These are phyloP conservation scores for Malus hybrid DNA, from an alignment of 331 rosid genomes.

Conservation along the genomic window DNA sequence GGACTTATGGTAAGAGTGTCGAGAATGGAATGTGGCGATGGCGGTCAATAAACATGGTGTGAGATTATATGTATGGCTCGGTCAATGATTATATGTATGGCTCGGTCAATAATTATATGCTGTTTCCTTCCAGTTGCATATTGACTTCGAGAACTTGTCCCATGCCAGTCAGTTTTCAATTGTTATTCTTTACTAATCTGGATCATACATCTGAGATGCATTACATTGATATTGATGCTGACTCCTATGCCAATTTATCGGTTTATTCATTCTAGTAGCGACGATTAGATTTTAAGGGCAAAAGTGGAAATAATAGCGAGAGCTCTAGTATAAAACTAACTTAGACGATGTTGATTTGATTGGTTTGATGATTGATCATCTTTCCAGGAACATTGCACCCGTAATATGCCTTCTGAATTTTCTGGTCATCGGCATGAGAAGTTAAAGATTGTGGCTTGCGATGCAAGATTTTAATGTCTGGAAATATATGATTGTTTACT, in stretches of 20 bases:
- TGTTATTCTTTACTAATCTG: not conserved
- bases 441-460: not conserved
- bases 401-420: not conserved
- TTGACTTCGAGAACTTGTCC: not conserved
- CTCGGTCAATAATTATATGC: not conserved
- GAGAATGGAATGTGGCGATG: not conserved
- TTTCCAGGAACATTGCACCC: not conserved
- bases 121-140: not conserved
- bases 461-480: not conserved
- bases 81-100: not conserved
- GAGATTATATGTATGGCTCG: not conserved
- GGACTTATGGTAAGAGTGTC: not conserved
- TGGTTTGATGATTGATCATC: not conserved
- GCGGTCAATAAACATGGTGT: not conserved
- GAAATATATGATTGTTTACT: not conserved
- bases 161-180: not conserved
- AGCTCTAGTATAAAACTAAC: not conserved
- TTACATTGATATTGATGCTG: not conserved
- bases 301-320: not conserved
- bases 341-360: not conserved
- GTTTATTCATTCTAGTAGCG: not conserved
- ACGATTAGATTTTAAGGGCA: not conserved
- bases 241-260: not conserved
- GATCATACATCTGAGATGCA: not conserved
- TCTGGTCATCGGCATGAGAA: not conserved